Evolutionary conservation across 2,329 filamentous ascomycete genomes (phyloP).

Genomic region (Botrytis fragariae): DNA sequence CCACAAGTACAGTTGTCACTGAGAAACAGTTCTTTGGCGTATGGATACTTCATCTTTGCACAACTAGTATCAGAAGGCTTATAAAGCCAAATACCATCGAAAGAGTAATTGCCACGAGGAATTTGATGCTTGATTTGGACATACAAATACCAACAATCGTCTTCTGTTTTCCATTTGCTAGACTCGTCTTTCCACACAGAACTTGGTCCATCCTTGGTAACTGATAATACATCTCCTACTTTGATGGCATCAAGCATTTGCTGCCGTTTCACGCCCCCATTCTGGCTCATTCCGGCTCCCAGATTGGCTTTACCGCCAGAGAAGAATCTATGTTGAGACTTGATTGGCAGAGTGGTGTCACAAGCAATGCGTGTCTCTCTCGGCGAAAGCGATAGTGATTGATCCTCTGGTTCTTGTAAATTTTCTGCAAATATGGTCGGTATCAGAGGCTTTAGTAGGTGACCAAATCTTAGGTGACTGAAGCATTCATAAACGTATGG

Average conservation of each 20-base stretch:
- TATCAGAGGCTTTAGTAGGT: slow-evolving; percentile 46
- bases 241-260: slow-evolving; percentile 49
- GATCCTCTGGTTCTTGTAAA: slow-evolving; percentile 27
- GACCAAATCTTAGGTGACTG: slow-evolving; percentile 57
- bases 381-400: background rate
- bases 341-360: background rate
- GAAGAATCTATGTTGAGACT: background rate
- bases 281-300: background rate
- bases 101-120: slow-evolving; percentile 42
- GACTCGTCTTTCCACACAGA: slow-evolving; percentile 56
- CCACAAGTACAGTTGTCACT: slow-evolving; percentile 72
- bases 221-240: slow-evolving; percentile 50
- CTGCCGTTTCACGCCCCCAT: slow-evolving; percentile 16
- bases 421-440: slow-evolving; percentile 32
- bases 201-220: slow-evolving; percentile 44
- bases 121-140: slow-evolving; percentile 55
- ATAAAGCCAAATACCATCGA: slow-evolving; percentile 75
- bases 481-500: slow-evolving; percentile 67
- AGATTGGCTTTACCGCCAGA: background rate
- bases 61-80: slow-evolving; percentile 69
- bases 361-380: slow-evolving; percentile 8
- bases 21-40: slow-evolving; percentile 71
- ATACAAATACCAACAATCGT: slow-evolving; percentile 66
- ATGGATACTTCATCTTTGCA: slow-evolving; percentile 64
- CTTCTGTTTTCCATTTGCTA: slow-evolving; percentile 44